Evolutionary conservation across 78 protist species (phyloP), one percentile per base, ranked within the genome.

Genomic region (Protostelium mycophagum): DNA sequence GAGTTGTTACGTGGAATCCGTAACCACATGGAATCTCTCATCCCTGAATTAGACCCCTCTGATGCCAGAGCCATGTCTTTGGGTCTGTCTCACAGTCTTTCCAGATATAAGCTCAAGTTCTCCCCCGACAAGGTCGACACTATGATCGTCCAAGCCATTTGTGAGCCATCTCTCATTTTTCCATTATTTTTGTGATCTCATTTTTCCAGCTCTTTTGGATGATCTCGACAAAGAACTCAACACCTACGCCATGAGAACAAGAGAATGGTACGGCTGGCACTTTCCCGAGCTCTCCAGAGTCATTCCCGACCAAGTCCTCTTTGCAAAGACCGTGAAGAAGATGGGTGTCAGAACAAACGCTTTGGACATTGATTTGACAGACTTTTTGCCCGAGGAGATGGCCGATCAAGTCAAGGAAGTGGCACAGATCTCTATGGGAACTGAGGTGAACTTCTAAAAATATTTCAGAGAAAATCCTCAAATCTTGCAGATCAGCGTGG

Each of bases 181-280:
- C 73, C 73, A 51, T 51, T 25, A 25, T 16, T 5, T 51, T 97
- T 28, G 91, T 97, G 36, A 85, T 16, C 5, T 51, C 73, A 51
- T 16, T 25, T n/a, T 51, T 16, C 73, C 5, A 51, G 73, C 96
- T 0, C 96, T 89, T 34, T 89, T 92, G 63, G 99, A 99, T 85
- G 97, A 96, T 85, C 94, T 99, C 35, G 99, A 99, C 88, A 98
- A 99, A 96, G 99, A 99, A 84, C 85, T 99, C 88, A 99, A 99
- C 97, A 96, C 97, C 28, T 96, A 97, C 89, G 85, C 95, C 90
- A 99, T 98, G 99, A 93, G 99, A 38, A 35, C 85, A 36, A 90
- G 97, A 34, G 99, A 99, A 93, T 99, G 99, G 99, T 98, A 99
- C 89, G 85, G 96, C 38, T 98, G 99, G 98, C 99, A 98, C 90